Conservation (phyloP, 2,329 filamentous ascomycete species). For the Sarocladiaceae sp. region DNA sequence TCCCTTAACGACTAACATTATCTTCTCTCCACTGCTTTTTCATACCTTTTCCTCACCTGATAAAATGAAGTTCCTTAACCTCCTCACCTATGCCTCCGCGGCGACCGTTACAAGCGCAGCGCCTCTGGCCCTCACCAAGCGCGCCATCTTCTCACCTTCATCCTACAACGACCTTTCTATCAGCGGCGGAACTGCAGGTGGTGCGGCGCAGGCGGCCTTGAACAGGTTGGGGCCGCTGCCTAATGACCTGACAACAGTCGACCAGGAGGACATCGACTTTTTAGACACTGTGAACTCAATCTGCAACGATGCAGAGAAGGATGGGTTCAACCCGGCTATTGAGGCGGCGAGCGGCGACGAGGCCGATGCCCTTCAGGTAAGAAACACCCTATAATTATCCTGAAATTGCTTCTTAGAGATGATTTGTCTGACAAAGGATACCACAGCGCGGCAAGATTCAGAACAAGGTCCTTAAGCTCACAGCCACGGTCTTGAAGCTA, state of each 20-base stretch:
- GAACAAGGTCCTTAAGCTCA: slow-evolving; percentile 55
- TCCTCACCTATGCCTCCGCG: slow-evolving; percentile 1
- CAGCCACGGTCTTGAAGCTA: slow-evolving; percentile 43
- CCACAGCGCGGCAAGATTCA: slow-evolving; percentile 47
- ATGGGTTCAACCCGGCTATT: slow-evolving; percentile 49
- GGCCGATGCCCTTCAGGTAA: slow-evolving; percentile 41
- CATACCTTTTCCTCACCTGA: no score
- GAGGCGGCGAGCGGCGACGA: slow-evolving; percentile 37
- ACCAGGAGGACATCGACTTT: slow-evolving; percentile 39
- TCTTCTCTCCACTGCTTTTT: no score
- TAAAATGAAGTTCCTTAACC: slow-evolving; percentile 7
- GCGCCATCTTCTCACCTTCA: slow-evolving; percentile 22
- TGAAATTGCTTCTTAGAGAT: not conserved
- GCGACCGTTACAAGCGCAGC: not conserved
- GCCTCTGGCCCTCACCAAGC: not conserved
- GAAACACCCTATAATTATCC: not conserved
- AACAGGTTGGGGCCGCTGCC: slow-evolving; percentile 28
- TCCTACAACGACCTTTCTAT: slow-evolving; percentile 41
- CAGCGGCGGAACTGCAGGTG: slow-evolving; percentile 38
- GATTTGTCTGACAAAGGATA: not conserved
- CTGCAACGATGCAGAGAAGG: slow-evolving; percentile 45
- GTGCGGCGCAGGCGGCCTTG: slow-evolving; percentile 35
- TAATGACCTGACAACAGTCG: slow-evolving; percentile 37
- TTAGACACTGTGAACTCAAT: slow-evolving; percentile 44
- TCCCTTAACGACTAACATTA: no score